These are phyloP conservation scores for Wickerhamiella azyma DNA, from an alignment of 805 yeast species.

Conservation along the genomic window DNA sequence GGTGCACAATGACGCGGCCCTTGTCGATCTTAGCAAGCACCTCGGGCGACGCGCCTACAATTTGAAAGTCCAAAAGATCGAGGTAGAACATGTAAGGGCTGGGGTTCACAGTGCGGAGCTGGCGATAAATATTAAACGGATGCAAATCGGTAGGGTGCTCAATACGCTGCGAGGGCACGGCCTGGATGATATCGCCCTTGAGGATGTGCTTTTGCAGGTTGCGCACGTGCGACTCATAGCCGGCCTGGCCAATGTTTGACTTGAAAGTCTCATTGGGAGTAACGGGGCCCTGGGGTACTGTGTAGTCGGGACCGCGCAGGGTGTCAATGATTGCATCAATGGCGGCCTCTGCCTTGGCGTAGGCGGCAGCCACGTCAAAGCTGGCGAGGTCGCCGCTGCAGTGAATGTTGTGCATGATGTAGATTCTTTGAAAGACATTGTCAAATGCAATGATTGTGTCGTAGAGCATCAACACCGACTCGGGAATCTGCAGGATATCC, in stretches of 20 bases:
- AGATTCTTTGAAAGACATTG: slow-evolving; percentile 86
- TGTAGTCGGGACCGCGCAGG: slow-evolving; percentile 25
- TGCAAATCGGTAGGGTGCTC: slow-evolving; percentile 90
- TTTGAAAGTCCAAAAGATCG: slow-evolving; percentile 81
- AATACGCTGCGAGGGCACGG: slow-evolving; percentile 95
- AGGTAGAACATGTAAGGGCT: slow-evolving; percentile 93
- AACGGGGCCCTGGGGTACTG: slow-evolving; percentile 68
- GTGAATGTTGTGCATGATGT: slow-evolving; percentile 69
- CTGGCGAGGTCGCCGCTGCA: slow-evolving; percentile 4
- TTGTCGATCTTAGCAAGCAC: slow-evolving; percentile 73
- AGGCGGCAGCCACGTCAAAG: slow-evolving; percentile 35
- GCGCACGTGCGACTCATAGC: slow-evolving; percentile 74
- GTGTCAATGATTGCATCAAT: slow-evolving; percentile 35
- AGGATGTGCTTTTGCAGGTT: slow-evolving; percentile 66
- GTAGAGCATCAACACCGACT: slow-evolving; percentile 79
- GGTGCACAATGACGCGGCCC: slow-evolving; percentile 78
- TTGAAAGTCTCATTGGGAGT: slow-evolving; percentile 52
- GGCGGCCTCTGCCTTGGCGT: slow-evolving; percentile 42
- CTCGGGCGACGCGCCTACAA: slow-evolving; percentile 97
- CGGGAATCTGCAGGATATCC: slow-evolving; percentile 78
- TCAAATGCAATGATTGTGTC: slow-evolving; percentile 87
- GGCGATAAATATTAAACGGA: slow-evolving; percentile 93
- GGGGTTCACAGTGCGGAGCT: slow-evolving; percentile 89
- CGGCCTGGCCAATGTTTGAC: slow-evolving; percentile 87
- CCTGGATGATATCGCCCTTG: slow-evolving; percentile 91